A percentile compares a stretch with the other conserved stretches of the same genome.
Conservation (phyloP, 2,329 filamentous ascomycete species). For the Stachybotrys echinatus region DNA sequence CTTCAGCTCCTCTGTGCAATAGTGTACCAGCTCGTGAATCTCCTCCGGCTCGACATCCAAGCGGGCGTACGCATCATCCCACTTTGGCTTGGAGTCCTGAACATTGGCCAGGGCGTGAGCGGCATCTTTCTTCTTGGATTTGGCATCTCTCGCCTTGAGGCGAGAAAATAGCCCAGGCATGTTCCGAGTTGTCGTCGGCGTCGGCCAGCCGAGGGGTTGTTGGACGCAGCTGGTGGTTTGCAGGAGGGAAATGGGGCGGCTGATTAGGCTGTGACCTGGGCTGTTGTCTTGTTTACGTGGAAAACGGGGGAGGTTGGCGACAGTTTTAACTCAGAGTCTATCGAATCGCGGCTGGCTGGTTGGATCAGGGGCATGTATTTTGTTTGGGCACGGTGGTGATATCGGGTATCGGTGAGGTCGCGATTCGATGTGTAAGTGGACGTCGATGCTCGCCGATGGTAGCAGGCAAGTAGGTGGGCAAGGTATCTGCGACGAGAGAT, state of each 20-base stretch:
- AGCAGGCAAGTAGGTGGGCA: background rate
- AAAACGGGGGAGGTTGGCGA: background rate
- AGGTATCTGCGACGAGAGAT: background rate
- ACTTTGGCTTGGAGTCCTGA: slow-evolving; percentile 65
- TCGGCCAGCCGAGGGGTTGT: too few species aligned
- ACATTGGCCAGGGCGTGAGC: slow-evolving; percentile 44
- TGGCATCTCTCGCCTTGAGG: slow-evolving; percentile 71
- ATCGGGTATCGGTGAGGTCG: background rate
- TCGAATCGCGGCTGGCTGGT: background rate
- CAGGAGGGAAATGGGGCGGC: too few species aligned
- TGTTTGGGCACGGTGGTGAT: background rate
- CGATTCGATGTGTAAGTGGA: background rate
- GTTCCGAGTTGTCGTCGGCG: slow-evolving; percentile 15
- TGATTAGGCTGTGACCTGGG: background rate
- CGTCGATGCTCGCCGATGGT: background rate
- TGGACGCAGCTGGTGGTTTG: background rate
- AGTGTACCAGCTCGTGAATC: slow-evolving; percentile 78
- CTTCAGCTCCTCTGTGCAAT: slow-evolving; percentile 89
- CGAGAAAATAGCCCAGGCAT: slow-evolving; percentile 58
- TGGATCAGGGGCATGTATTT: background rate
- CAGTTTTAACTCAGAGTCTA: background rate
- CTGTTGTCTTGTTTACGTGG: background rate
- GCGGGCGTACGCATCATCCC: slow-evolving; percentile 84
- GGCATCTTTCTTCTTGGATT: slow-evolving; percentile 61
- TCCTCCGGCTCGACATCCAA: slow-evolving; percentile 82